Evolutionary conservation across 2,329 filamentous ascomycete species (phyloP), one percentile per base, ranked within the genome.

Genomic region (Colletotrichum cuscutae): DNA sequence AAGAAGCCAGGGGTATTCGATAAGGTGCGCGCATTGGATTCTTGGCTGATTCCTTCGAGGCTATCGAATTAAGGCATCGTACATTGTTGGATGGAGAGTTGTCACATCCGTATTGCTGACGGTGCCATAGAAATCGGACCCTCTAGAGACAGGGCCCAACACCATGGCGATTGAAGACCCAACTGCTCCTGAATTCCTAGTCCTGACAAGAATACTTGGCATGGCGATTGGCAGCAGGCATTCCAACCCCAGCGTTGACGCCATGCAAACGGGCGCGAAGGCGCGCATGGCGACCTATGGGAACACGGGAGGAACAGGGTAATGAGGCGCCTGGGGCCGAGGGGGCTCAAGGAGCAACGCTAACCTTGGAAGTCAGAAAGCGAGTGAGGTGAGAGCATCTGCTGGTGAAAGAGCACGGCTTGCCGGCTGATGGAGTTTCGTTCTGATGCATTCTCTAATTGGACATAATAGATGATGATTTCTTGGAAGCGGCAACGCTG

Each of bases 201-300:
- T 64, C 30, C 32, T 35, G 46, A 26, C 13, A 8, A 52, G 24
- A n/a, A 35, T 22, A 19, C 46, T 19, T 19, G 22, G 28, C 60
- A 63, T 9, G 15, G 58, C 46, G 42, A 63, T 37, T 54, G 49
- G 22, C 61, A 53, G 61, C 46, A 63, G 12, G 30, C 28, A 37
- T 37, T 28, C 46, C 28, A 53, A 32, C 28, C n/a, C 60, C 28
- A 35, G 24, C 19, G 30, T 32, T 24, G 61, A 65, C 30, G 62
- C 52, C 32, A 65, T 53, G n/a, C 12, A 13, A 35, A 57, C 62
- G 62, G 62, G 62, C 62, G 62, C 24, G 62, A 22, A 28, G 32
- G 52, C 32, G 52, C 52, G 52, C 30, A 11, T 57, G 62, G 52
- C 32, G 32, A 22, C 62, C 62, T 56, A 65, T 65, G 24, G 24